Evolutionary conservation across 441 rosid genomes (phyloP), one percentile per base, ranked within the genome.

Genomic region (Metrosideros polymorpha): DNA sequence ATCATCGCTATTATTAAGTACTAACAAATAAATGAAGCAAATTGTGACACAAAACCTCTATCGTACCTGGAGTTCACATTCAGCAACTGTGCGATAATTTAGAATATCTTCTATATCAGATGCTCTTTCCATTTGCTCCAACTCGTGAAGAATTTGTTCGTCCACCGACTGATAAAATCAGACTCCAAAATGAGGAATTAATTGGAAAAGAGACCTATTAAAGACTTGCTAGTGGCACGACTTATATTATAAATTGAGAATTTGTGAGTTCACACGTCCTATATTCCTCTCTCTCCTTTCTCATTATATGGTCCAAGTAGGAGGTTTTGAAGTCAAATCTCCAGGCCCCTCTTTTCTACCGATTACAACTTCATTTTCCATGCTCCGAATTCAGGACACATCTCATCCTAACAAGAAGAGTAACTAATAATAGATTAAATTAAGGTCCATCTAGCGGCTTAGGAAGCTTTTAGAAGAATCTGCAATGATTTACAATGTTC

Each of bases 111-210:
- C 98, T 86, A 95, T 89, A 88, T 96, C 98, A 86, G 89, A 93
- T 85, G 95, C 97, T 92, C 93, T 94, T 96, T 97, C 99, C 94
- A 97, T 94, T 93, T 93, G 92, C 92, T 97, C 99, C 94, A 97
- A 90, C 86, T 95, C 96, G 85, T 84, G 88, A 90, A 95, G 91
- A 91, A 95, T 84, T 85, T 92, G 88, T 88, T 94, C 93, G 85
- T 93, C 95, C 87, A 97, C 89, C 82, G 93, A 85, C 99, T 97
- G 94, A 88, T 54, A 88, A 83, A 83, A 71, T 76, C 86, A 87
- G 82, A 24, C 59, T 56, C 56, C 83, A 82, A 84, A 87, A 75
- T 39, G n/a, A 84, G 32, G 54, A 50, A 82, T 63, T 87, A 87
- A 82, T 83, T 50, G 86, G 84, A 71, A 71, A 22, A 71, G 79